Percentiles rank a stretch among this genome's conserved stretches.
These are phyloP conservation scores for Saturnispora sanitii DNA, from an alignment of 805 yeast genomes.

Conservation along the genomic window DNA sequence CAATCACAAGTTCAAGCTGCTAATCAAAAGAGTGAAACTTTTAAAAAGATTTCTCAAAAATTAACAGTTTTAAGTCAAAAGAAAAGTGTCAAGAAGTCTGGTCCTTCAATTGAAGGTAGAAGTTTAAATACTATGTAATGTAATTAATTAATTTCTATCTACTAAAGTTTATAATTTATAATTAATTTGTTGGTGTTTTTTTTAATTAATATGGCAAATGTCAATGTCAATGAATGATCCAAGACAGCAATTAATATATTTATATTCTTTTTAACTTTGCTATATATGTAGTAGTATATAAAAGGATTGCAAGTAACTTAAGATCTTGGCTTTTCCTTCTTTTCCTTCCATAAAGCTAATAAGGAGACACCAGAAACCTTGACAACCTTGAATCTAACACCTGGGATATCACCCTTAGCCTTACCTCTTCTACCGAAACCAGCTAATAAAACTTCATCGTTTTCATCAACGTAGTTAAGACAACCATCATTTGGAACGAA, in stretches of 20 bases:
- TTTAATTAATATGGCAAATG: not conserved
- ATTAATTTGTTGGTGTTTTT: not conserved
- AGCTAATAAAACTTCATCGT: slow-evolving; percentile 98
- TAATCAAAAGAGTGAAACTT: slow-evolving; percentile 59
- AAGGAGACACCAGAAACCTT: slow-evolving; percentile 99
- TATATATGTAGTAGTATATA: slow-evolving; percentile 13
- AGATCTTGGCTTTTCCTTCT: slow-evolving; percentile 99
- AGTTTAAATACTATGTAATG: slow-evolving; percentile 23
- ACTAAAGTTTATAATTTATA: no score
- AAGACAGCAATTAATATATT: not conserved
- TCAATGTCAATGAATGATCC: not conserved
- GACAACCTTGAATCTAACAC: slow-evolving; percentile 99
- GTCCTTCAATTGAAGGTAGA: slow-evolving; percentile 75
- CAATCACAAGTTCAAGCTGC: slow-evolving; percentile 30
- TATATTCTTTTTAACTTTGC: slow-evolving; percentile 5
- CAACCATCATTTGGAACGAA: slow-evolving; percentile 99
- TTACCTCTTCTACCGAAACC: slow-evolving; percentile 99
- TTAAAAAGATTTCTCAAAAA: slow-evolving; percentile 63
- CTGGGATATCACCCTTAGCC: slow-evolving; percentile 99
- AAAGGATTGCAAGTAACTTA: slow-evolving; percentile 30
- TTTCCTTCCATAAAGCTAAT: slow-evolving; percentile 99
- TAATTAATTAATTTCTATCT: not conserved
- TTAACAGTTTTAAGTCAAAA: slow-evolving; percentile 38
- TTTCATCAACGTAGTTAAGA: slow-evolving; percentile 98
- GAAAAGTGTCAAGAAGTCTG: slow-evolving; percentile 51